Conservation (phyloP, 805 yeast species). For the Candida sanyiensis region DNA sequence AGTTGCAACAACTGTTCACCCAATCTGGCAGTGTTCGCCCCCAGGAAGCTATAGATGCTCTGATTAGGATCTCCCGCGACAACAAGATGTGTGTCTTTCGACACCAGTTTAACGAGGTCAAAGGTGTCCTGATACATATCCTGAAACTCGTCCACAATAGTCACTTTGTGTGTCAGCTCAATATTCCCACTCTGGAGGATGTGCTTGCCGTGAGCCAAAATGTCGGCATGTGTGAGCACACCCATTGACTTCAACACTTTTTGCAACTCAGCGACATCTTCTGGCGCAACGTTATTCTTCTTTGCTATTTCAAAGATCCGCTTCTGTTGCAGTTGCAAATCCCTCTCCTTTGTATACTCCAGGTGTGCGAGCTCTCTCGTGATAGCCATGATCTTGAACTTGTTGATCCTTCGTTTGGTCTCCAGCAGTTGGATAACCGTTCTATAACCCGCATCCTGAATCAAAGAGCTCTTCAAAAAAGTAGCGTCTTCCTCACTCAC, state of each 20-base stretch:
- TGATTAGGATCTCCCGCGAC: conserved; percentile 72
- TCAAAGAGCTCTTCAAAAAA: conserved; percentile 12
- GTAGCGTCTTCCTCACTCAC: conserved; percentile 37
- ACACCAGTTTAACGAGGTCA: conserved; percentile 37
- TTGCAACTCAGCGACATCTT: conserved; percentile 3
- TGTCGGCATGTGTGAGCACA: conserved; percentile 20
- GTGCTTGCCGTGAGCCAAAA: conserved; percentile 27
- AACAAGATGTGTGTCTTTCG: conserved; percentile 45
- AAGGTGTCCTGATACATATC: conserved; percentile 53
- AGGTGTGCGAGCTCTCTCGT: conserved; percentile 1
- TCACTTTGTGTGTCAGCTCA: conserved; percentile 29
- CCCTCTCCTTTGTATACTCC: neutral
- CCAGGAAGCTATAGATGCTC: conserved; percentile 62
- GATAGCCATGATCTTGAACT: conserved; percentile 8
- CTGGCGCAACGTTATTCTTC: neutral
- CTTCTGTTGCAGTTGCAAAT: neutral
- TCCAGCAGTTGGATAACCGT: conserved; percentile 33
- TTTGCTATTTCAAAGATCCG: neutral
- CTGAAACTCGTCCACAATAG: conserved; percentile 70
- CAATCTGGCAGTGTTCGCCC: conserved; percentile 38
- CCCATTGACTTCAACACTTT: conserved; percentile 14
- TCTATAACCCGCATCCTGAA: conserved; percentile 54
- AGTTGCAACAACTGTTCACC: conserved; percentile 16
- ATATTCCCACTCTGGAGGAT: conserved; percentile 26
- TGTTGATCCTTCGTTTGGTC: conserved; percentile 11